These are phyloP conservation scores for Dalbergia cultrata DNA, from an alignment of 306 rosid species.

Conservation along the genomic window DNA sequence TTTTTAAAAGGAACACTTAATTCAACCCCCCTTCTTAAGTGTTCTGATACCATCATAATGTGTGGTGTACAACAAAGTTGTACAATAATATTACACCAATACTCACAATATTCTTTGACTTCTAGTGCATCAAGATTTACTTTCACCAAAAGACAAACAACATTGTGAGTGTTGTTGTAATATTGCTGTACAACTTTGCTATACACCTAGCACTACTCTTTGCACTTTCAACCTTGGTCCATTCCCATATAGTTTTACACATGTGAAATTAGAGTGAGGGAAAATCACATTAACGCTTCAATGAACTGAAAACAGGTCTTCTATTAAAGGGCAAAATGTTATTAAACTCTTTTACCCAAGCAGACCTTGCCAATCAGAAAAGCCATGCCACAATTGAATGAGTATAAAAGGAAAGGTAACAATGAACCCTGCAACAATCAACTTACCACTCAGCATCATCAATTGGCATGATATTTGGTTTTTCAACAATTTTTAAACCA, in stretches of 20 bases:
- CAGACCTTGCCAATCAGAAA: conserved; percentile 27
- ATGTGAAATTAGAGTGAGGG: neutral
- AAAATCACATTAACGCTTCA: conserved; percentile 8
- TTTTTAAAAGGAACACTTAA: too few relatives aligned
- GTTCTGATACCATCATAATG: too few relatives aligned
- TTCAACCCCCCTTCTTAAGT: too few relatives aligned
- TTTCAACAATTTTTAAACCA: conserved; percentile 88
- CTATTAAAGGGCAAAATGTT: conserved; percentile 9
- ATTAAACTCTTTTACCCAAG: conserved; percentile 9
- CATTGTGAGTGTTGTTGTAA: too few relatives aligned
- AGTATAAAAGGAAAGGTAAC: neutral
- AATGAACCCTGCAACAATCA: conserved; percentile 9
- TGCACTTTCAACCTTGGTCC: conserved; percentile 11
- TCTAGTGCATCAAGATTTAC: too few relatives aligned
- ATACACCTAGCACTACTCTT: neutral
- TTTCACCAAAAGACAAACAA: too few relatives aligned
- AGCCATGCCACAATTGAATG: neutral
- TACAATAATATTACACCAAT: too few relatives aligned
- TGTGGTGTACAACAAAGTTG: too few relatives aligned
- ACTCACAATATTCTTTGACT: too few relatives aligned
- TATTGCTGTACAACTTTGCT: too few relatives aligned
- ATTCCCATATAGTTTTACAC: neutral
- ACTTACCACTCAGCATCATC: conserved; percentile 90
- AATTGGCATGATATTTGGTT: conserved; percentile 68
- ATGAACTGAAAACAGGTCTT: conserved; percentile 13